Conservation (phyloP, 2,329 filamentous ascomycete species). For the Colletotrichum destructivum region DNA sequence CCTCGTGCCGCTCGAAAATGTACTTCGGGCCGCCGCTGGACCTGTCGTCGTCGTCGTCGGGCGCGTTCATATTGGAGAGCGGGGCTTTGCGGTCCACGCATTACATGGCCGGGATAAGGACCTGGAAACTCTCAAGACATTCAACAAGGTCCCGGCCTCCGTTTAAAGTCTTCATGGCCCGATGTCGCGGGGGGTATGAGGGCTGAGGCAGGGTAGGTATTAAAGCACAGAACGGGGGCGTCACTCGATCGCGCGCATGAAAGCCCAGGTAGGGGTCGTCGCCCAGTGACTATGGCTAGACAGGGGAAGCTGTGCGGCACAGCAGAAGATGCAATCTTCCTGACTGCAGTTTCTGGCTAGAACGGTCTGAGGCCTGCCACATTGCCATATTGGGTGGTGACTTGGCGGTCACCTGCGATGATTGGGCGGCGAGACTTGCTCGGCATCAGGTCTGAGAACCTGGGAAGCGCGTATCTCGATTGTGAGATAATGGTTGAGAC, state of each 20-base stretch:
- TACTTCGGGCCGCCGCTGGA: conserved; percentile 20
- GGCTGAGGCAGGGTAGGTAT: not conserved
- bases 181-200: not conserved
- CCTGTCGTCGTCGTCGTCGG: conserved; percentile 16
- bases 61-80: conserved; percentile 9
- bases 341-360: not conserved
- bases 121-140: not conserved
- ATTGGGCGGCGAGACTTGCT: not conserved
- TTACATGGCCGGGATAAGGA: not conserved
- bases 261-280: not conserved
- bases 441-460: not conserved
- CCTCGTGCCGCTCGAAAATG: conserved; percentile 28
- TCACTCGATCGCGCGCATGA: not conserved
- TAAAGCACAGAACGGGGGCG: not conserved
- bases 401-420: not conserved
- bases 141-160: not conserved
- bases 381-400: not conserved
- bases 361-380: not conserved
- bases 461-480: not conserved
- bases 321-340: not conserved
- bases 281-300: conserved; percentile 10
- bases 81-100: not conserved
- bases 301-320: not conserved
- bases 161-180: no score
- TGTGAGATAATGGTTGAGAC: not conserved